phyloP scores from a whole-genome alignment of 1,284 basidiomycete genomes.

The Earliella scabrosa region DNA sequence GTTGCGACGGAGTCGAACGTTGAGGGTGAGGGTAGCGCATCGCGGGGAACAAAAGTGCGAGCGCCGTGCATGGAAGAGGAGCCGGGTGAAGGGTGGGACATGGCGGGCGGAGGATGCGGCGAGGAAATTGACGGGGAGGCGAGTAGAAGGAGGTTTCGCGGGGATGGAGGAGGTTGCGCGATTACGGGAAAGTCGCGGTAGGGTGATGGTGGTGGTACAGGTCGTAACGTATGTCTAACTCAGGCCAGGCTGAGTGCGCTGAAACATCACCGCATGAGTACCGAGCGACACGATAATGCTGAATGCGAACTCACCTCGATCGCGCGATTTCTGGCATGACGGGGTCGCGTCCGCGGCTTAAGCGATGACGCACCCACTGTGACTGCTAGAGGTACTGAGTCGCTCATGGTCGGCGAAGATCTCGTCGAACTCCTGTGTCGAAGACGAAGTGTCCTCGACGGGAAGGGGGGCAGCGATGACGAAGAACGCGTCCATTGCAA shows the following conservation, averaged over 20 bases:
- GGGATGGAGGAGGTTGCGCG: constrained; percentile 12
- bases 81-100: background rate
- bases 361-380: constrained; percentile 18
- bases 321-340: background rate
- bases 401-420: constrained; percentile 21
- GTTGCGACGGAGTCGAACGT: constrained; percentile 2
- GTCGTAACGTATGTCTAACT: constrained; percentile 13
- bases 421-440: constrained; percentile 12
- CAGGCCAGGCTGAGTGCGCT: constrained; percentile 9
- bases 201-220: constrained; percentile 10
- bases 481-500: constrained; percentile 26
- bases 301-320: constrained; percentile 5
- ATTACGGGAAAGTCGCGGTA: constrained; percentile 16
- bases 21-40: background rate
- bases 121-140: background rate
- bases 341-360: constrained; percentile 1
- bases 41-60: constrained; percentile 11
- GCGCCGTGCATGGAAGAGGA: constrained; percentile 3
- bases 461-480: constrained; percentile 23
- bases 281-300: no score
- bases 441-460: constrained; percentile 14
- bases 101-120: background rate
- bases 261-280: background rate
- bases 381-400: background rate
- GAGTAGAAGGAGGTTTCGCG: constrained; percentile 1